Percentiles rank a stretch among this genome's conserved stretches.
phyloP scores from a whole-genome alignment of 768 basidiomycete species.

The Lactifluus piperatus region DNA sequence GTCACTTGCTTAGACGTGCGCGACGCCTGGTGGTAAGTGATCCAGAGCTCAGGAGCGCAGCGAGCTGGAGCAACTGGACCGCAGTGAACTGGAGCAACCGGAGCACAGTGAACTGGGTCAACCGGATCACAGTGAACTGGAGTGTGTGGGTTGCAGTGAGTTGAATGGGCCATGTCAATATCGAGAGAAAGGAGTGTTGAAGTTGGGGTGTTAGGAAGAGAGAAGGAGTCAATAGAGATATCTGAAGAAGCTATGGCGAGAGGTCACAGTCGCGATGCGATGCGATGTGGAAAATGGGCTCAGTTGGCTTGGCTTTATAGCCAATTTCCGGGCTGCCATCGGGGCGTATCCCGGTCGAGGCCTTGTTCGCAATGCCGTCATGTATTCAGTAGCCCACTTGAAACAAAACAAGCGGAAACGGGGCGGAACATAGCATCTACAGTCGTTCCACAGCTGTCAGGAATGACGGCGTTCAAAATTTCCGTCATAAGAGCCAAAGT shows the following conservation, averaged over 20 bases:
- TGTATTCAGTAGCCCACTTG: not conserved
- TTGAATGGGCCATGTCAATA: not conserved
- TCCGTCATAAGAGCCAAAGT: not conserved
- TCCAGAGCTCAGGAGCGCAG: conserved; percentile 32
- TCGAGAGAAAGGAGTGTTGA: not conserved
- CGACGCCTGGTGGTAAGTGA: conserved; percentile 40
- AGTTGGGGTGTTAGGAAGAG: not conserved
- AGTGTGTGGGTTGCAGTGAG: not conserved
- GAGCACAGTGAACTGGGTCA: not conserved
- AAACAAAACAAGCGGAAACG: not conserved
- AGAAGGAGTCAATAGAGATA: not conserved
- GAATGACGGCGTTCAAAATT: not conserved
- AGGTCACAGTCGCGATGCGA: not conserved
- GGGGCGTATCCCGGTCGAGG: not conserved
- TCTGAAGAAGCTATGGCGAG: not conserved
- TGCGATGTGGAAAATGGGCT: not conserved
- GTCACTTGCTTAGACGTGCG: conserved; percentile 34
- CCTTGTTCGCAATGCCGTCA: not conserved
- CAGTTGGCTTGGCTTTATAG: not conserved
- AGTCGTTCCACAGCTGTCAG: not conserved
- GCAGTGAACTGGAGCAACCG: not conserved
- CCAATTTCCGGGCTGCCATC: not conserved
- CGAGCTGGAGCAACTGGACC: conserved; percentile 2
- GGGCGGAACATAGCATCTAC: not conserved
- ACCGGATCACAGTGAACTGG: not conserved